Evolutionary conservation across 352 stramenopile genomes (phyloP).

Genomic region (Saprolegnia parasitica): DNA sequence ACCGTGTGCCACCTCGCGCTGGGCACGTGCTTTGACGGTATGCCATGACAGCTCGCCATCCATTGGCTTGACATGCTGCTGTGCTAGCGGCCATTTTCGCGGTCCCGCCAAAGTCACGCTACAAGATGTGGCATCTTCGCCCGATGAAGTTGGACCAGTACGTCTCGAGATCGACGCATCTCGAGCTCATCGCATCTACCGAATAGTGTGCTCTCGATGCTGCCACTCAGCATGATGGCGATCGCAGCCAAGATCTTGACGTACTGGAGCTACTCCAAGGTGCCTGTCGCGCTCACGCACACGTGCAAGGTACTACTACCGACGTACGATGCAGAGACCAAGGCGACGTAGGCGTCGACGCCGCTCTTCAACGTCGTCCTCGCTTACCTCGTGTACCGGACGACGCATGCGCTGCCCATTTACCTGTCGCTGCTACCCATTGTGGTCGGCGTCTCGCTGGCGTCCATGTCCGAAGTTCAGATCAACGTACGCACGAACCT

Average conservation of each 20-base stretch:
- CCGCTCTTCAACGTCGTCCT: slow-evolving; percentile 85
- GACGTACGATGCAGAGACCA: not conserved
- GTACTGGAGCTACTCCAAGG: slow-evolving; percentile 85
- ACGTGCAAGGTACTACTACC: slow-evolving; percentile 59
- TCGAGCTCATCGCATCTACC: slow-evolving; percentile 2
- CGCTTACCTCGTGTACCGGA: slow-evolving; percentile 65
- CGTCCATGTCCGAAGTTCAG: slow-evolving; percentile 81
- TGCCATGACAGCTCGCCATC: not conserved
- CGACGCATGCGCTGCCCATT: slow-evolving; percentile 62
- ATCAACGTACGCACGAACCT: slow-evolving; percentile 53
- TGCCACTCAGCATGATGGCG: slow-evolving; percentile 73
- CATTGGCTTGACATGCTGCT: not conserved
- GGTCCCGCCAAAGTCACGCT: slow-evolving; percentile 15
- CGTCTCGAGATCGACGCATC: not conserved
- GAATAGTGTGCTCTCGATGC: slow-evolving; percentile 62
- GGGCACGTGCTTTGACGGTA: slow-evolving; percentile 35
- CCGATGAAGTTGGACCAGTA: slow-evolving; percentile 27
- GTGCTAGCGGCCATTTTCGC: slow-evolving; percentile 25
- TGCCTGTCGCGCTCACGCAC: slow-evolving; percentile 78
- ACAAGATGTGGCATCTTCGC: slow-evolving; percentile 26
- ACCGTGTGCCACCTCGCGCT: slow-evolving; percentile 81
- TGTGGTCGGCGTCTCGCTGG: slow-evolving; percentile 73
- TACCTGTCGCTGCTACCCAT: slow-evolving; percentile 80
- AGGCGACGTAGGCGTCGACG: slow-evolving; percentile 47
- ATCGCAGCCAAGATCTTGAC: slow-evolving; percentile 78